Evolutionary conservation across 2,329 filamentous ascomycete species (phyloP), one percentile per base, ranked within the genome.

Genomic region (Sclerotinia subarctica): DNA sequence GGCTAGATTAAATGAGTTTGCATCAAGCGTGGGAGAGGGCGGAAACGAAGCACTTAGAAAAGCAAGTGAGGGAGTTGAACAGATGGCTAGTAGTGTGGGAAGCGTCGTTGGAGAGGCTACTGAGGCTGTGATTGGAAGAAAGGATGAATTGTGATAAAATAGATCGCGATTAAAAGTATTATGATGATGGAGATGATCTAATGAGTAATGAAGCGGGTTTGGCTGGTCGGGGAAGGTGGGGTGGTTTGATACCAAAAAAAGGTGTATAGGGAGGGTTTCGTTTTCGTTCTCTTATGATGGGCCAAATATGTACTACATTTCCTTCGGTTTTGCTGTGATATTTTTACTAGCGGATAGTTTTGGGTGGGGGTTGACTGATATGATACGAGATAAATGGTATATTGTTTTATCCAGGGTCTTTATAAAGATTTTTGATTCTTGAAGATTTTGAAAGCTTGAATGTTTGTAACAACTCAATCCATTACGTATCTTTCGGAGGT

Each of bases 71-170:
- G 80, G 78, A 8, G 81, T 81, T 3, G 82, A 81, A 68, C 80
- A 82, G 17, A 78, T 80, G 62, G 82, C 81, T 5, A 84, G 81
- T 71, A 81, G 77, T 69, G 79, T 83, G 15, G 80, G 77, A 71
- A 79, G 77, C 70, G 77, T 77, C 15, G 77, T 79, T 29, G 75
- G 71, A 60, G 74, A 78, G 53, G 82, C 79, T 17, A 82, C 82
- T 1, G 44, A 52, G 13, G 42, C 26, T 24, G 51, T 46, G 11
- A 32, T n/a, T 26, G 42, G 59, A 17, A 77, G 78, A 64, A 84
- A 82, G 74, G 84, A 86, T 74, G 84, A 86, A 78, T 79, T 86
- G 78, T 86, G 74, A 79, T 54, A 8, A 44, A 13, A 8, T 26
- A 10, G 21, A 60, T n/a, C 11, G 29, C 13, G 11, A 60, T 51